Conservation (phyloP, 225 moss, liverwort and hornwort species). For the Ulota crispa region DNA sequence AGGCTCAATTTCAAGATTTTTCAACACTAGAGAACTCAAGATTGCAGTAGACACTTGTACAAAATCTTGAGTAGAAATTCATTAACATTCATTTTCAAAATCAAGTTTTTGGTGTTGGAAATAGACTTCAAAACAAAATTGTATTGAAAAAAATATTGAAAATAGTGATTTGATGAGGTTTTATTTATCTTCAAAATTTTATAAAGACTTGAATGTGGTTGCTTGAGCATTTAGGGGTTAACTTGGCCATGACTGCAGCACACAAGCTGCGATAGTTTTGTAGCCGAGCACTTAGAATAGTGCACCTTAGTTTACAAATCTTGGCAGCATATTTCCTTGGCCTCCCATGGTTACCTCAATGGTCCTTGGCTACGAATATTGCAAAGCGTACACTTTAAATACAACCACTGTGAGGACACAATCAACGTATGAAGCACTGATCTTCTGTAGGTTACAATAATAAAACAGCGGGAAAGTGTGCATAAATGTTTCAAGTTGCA, state of each 20-base stretch:
- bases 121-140: too few relatives aligned
- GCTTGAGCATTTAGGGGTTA: too few relatives aligned
- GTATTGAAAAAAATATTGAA: too few relatives aligned
- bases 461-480: constrained; percentile 42
- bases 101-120: too few relatives aligned
- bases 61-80: too few relatives aligned
- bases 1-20: too few relatives aligned
- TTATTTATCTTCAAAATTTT: too few relatives aligned
- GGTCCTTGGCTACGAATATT: constrained; percentile 34
- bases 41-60: too few relatives aligned
- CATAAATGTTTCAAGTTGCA: constrained; percentile 40
- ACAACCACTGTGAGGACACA: constrained; percentile 53
- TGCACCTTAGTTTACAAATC: background rate
- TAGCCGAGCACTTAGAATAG: background rate
- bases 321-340: background rate
- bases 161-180: too few relatives aligned
- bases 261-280: background rate
- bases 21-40: too few relatives aligned
- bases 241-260: background rate
- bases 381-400: constrained; percentile 39
- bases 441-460: constrained; percentile 43
- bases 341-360: constrained; percentile 41
- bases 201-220: too few relatives aligned
- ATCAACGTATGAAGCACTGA: constrained; percentile 32
- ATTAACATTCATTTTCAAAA: too few relatives aligned